phyloP scores from a whole-genome alignment of 257 asterid species.

The Marsdenia floribunda region DNA sequence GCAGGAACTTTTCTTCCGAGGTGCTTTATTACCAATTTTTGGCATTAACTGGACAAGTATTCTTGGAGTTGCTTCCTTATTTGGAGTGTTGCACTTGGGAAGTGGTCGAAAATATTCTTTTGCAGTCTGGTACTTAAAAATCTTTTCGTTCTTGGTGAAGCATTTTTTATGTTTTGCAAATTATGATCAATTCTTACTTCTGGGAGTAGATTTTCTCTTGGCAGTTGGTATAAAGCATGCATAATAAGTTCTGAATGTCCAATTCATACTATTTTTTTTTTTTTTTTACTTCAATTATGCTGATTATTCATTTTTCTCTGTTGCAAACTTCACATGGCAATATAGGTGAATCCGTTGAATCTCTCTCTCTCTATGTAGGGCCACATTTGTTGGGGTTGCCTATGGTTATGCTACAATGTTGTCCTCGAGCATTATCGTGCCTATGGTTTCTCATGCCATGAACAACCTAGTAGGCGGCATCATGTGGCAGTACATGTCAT shows the following conservation, averaged over 20 bases:
- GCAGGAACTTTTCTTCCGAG: conserved; percentile 89
- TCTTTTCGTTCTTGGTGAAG: background rate
- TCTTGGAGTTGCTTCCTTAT: conserved; percentile 57
- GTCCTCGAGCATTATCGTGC: conserved; percentile 55
- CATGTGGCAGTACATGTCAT: conserved; percentile 59
- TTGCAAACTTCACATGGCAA: background rate
- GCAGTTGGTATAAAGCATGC: background rate
- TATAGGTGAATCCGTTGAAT: background rate
- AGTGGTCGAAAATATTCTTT: conserved; percentile 88
- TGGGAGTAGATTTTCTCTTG: background rate
- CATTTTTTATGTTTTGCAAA: background rate
- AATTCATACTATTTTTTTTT: background rate
- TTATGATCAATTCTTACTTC: background rate
- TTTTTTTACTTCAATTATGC: background rate
- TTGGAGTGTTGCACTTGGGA: conserved; percentile 77
- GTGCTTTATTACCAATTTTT: conserved; percentile 70
- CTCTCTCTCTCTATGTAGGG: conserved; percentile 47
- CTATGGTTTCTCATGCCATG: conserved; percentile 86
- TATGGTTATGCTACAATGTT: conserved; percentile 58
- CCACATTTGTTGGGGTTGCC: conserved; percentile 76
- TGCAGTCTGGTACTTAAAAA: conserved; percentile 55
- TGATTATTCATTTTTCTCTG: background rate
- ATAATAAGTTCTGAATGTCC: background rate
- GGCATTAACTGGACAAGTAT: conserved; percentile 52
- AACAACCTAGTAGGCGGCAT: conserved; percentile 73